Base-by-base conservation (phyloP, 2,329 filamentous ascomycete genomes). In the Apiospora rasikravindrae region DNA sequence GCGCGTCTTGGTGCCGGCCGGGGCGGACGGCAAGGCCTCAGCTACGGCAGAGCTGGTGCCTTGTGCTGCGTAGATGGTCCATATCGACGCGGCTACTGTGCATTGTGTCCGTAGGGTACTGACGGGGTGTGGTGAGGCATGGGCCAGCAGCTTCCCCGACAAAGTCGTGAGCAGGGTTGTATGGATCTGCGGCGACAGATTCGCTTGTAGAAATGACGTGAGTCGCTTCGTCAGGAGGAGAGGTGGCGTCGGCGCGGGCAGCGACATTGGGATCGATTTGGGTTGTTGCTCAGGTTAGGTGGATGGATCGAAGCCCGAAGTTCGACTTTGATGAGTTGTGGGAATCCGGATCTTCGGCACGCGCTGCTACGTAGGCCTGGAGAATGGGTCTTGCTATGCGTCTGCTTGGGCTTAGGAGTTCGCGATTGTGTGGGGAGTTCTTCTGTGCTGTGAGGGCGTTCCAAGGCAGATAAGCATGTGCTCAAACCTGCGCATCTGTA, bases 221-320 rank as follows among this genome's bases (percentile, higher is more conserved):
- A 92, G 86, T 73, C 89, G 89, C 80, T 91, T 91, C 47, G 88
- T 91, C 73, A 94, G 86, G 82, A 94, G 85, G 72, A 90, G 85
- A 37, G 88, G 88, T 49, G 88, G 88, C 49, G 87, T 86, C 33
- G 85, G 83, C 69, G 82, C 75, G 26, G 79, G 74, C 51, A 77
- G 74, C 40, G 77, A 77, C 75, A 79, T 78, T 61, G 57, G 40
- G 24, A 8, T 68, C 19, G 66, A 68, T 44, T 29, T 64, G 57
- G 33, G 22, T n/a, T 64, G 57, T 33, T 64, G 26, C 57, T 40
- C 40, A 10, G 57, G 57, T 37, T 45, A 40, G 40, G 8, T 61
- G 19, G 57, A 64, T n/a, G 33, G 53, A 33, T 40, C 33, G 22
- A 64, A n/a, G 57, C 22, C 19, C n/a, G n/a, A n/a, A n/a, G n/a